Evolutionary conservation across 2,329 filamentous ascomycete genomes (phyloP).

Genomic region (Sporothrix inflata): DNA sequence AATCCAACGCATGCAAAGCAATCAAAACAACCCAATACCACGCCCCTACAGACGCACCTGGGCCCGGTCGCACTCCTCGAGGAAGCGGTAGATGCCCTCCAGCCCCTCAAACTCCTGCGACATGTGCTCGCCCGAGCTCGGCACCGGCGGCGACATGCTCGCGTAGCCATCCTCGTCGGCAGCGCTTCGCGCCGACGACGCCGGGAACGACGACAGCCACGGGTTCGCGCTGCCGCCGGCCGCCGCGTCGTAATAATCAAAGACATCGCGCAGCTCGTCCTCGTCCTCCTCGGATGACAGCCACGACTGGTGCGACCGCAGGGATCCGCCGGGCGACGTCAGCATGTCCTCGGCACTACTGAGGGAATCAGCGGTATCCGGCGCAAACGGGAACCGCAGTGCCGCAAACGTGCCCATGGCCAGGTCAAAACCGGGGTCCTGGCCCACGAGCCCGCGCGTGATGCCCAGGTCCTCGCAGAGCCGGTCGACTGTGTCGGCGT

Average conservation of each 20-base stretch:
- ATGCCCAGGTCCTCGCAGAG: conserved; percentile 89
- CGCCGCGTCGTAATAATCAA: conserved; percentile 17
- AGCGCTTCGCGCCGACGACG: conserved; percentile 27
- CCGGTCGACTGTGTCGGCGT: conserved; percentile 76
- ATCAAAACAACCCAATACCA: not conserved
- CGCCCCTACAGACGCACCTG: conserved; percentile 15
- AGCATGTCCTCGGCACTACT: conserved; percentile 32
- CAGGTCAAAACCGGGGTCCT: conserved; percentile 74
- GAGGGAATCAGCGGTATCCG: conserved; percentile 46
- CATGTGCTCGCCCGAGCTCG: conserved; percentile 49
- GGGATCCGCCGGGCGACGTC: conserved; percentile 54
- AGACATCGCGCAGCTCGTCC: conserved; percentile 35
- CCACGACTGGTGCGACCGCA: conserved; percentile 45
- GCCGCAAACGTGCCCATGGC: conserved; percentile 72
- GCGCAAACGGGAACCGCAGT: conserved; percentile 84
- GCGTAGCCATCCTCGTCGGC: conserved; percentile 50
- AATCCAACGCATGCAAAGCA: not conserved
- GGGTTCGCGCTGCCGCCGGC: conserved; percentile 22
- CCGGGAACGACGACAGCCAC: conserved; percentile 51
- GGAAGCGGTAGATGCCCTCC: conserved; percentile 61
- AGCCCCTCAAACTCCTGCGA: conserved; percentile 58
- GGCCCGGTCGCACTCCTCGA: conserved; percentile 59
- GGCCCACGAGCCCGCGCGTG: conserved; percentile 73
- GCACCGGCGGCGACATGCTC: conserved; percentile 52
- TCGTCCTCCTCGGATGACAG: conserved; percentile 20